These are phyloP conservation scores for Auriscalpium orientale DNA, from an alignment of 768 basidiomycete species.

Conservation along the genomic window DNA sequence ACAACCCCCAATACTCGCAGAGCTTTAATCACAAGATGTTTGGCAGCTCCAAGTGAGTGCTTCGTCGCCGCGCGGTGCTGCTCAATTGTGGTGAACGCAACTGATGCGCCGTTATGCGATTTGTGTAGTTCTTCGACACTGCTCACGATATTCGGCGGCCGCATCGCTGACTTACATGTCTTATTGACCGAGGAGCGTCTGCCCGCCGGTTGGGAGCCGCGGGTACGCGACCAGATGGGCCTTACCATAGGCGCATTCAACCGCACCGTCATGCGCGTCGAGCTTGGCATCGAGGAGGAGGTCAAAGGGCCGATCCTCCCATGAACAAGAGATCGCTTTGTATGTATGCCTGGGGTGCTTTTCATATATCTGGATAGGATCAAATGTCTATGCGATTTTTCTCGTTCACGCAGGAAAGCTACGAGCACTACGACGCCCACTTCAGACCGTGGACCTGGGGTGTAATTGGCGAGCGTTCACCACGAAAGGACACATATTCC, in stretches of 20 bases:
- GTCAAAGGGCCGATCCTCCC: constrained; percentile 1
- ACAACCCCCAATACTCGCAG: constrained; percentile 52
- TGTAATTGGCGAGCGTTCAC: no score
- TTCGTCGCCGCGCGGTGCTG: constrained; percentile 10
- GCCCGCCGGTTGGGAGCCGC: constrained; percentile 64
- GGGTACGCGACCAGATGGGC: constrained; percentile 44
- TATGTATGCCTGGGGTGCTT: no score
- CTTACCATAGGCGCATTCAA: constrained; percentile 56
- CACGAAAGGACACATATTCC: no score
- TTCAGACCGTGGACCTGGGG: no score
- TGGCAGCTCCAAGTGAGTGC: constrained; percentile 62
- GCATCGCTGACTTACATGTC: constrained; percentile 42
- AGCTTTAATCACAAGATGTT: constrained; percentile 48
- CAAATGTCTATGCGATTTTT: no score
- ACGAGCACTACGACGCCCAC: no score
- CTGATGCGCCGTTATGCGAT: not conserved
- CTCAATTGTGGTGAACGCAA: not conserved
- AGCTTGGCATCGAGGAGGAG: constrained; percentile 25
- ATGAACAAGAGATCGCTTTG: not conserved
- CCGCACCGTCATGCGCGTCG: constrained; percentile 21
- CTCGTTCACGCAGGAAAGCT: no score
- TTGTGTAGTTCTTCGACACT: constrained; percentile 50
- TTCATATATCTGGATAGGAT: no score
- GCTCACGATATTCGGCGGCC: constrained; percentile 60
- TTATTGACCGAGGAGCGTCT: constrained; percentile 65